Percentiles rank a stretch among this genome's conserved stretches.
phyloP scores from a whole-genome alignment of 441 rosid species.

The Isatis lusitanica region DNA sequence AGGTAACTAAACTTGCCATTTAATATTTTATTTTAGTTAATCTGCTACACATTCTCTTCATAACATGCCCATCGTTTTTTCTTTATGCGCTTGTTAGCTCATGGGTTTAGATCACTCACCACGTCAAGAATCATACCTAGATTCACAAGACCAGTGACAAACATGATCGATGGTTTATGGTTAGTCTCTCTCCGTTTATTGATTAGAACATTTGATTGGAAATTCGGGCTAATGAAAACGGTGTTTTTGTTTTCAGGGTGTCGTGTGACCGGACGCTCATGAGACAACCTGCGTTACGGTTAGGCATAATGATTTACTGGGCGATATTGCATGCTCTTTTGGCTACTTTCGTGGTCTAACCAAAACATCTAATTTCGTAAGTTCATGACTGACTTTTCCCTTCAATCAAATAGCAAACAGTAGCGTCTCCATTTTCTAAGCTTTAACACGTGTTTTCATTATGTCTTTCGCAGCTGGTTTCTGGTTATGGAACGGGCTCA shows the following conservation, averaged over 20 bases:
- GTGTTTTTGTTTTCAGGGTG: slow-evolving; percentile 54
- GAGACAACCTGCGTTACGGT: slow-evolving; percentile 92
- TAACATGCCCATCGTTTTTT: neutral
- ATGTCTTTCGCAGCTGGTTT: slow-evolving; percentile 18
- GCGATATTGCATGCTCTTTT: slow-evolving; percentile 82
- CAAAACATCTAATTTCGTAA: slow-evolving; percentile 38
- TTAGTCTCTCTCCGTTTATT: slow-evolving; percentile 33
- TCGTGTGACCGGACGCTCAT: slow-evolving; percentile 71
- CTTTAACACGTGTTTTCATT: neutral
- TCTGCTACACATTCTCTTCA: neutral
- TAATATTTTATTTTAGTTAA: neutral
- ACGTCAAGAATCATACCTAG: slow-evolving; percentile 81
- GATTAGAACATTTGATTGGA: neutral
- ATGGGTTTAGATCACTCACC: slow-evolving; percentile 95
- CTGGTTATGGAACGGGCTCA: neutral
- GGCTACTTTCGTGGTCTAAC: slow-evolving; percentile 73
- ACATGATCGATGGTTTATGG: slow-evolving; percentile 95
- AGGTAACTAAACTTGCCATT: slow-evolving; percentile 47
- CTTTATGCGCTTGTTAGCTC: slow-evolving; percentile 49
- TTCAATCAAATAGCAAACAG: neutral
- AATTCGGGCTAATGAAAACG: neutral
- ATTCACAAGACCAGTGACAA: slow-evolving; percentile 82
- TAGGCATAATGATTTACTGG: slow-evolving; percentile 89
- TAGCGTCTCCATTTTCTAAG: neutral
- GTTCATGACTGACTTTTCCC: slow-evolving; percentile 16